Base-by-base conservation (phyloP, 495 filamentous ascomycete species). In the Beverwykella pulmonaria region DNA sequence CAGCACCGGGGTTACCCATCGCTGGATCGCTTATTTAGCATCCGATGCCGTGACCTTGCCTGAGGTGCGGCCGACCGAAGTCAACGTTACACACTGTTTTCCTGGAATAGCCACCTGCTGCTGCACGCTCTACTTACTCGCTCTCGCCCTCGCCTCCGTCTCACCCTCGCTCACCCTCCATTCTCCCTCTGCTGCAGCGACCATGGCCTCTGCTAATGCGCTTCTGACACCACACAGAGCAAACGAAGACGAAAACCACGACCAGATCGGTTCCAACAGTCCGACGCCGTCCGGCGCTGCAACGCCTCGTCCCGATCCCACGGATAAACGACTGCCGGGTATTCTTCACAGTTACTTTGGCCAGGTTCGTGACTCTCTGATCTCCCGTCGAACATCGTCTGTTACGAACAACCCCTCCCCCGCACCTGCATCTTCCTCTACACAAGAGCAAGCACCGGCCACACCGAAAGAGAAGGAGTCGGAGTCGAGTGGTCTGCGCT, bases 271-370 rank as follows among this genome's bases (percentile, higher is more conserved):
- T 68, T 90, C 87, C 66, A 89, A 87, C 69, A 81, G 78, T 54
- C 89, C 90, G 19, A 93, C 91, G 56, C 91, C 92, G 54, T 76
- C 75, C 19, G 92, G 91, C 68, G 83, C 93, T 70, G 86, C 89
- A 47, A 97, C 93, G 41, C 93, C 93, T 39, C 90, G 90, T 69
- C 93, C 92, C 39, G 92, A 97, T 79, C 88, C 85, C 54, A 86
- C 87, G 47, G 93, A 97, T 79, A 96, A 94, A 77, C 89, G 92
- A 75, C 81, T 93, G 73, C 93, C 93, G 49, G 90, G 91, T 73
- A 92, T 96, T 77, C 87, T 92, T 83, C 81, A 84, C 75, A 92
- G 88, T 82, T 96, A 91, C 83, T 96, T 94, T 84, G 90, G 89
- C 80, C 93, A 97, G 92, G 93, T 97, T 93, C 85, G 92, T 96